Conservation (phyloP, 2,329 filamentous ascomycete genomes). For the Alternaria gaisen region DNA sequence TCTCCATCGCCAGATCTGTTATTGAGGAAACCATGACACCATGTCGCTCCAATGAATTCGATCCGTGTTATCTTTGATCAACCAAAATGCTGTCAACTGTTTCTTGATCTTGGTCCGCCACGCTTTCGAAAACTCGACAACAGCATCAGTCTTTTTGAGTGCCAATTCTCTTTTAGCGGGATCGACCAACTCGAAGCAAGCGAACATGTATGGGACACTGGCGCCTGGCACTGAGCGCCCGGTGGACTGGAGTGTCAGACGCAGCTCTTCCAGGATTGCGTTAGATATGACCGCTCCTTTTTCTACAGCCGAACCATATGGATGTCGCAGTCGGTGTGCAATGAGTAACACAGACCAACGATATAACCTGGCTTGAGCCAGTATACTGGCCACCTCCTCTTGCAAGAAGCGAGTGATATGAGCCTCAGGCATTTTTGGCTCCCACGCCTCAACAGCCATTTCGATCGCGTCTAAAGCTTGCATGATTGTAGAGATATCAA, state of each 20-base stretch:
- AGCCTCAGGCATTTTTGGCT: constrained; percentile 2
- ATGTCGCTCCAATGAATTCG: constrained; percentile 13
- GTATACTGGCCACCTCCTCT: constrained; percentile 9
- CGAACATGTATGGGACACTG: constrained; percentile 1
- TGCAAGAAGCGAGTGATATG: constrained; percentile 8
- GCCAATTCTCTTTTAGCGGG: constrained; percentile 2
- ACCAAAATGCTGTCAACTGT: constrained; percentile 12
- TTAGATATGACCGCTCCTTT: constrained; percentile 7
- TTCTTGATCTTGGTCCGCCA: constrained; percentile 1
- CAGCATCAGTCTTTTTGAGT: background rate
- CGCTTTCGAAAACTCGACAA: constrained; percentile 7
- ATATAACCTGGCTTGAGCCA: constrained; percentile 11
- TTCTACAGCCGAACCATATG: constrained; percentile 9
- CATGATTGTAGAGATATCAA: background rate
- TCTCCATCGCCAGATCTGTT: background rate
- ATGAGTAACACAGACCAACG: constrained; percentile 11
- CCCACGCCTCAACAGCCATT: constrained; percentile 4
- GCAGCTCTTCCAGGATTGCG: constrained; percentile 8
- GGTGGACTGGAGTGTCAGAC: background rate
- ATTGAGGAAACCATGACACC: constrained; percentile 8
- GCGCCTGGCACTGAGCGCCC: constrained; percentile 3
- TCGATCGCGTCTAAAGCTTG: constrained; percentile 5
- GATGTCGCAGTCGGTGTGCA: constrained; percentile 13
- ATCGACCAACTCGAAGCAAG: constrained; percentile 12
- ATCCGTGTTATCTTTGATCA: constrained; percentile 10